phyloP scores from a whole-genome alignment of 179 eudicot genomes.

The Nepenthes alata region DNA sequence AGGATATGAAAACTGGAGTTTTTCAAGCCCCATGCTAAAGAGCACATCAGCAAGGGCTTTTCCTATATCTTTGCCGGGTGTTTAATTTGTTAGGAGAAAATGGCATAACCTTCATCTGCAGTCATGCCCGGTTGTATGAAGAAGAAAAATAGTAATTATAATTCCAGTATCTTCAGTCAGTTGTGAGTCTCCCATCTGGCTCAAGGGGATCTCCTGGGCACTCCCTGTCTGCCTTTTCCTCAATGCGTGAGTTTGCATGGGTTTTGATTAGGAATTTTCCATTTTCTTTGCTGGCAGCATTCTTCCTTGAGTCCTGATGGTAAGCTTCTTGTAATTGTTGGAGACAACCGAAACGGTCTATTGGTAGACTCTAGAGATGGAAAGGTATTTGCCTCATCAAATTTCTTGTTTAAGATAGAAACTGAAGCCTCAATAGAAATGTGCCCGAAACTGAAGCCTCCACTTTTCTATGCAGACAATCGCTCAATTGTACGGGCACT shows the following conservation, averaged over 20 bases:
- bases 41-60: not conserved
- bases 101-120: too few relatives aligned
- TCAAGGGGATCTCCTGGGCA: too few relatives aligned
- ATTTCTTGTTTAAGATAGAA: not conserved
- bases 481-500: conserved; percentile 27
- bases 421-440: not conserved
- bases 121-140: too few relatives aligned
- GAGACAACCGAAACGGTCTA: conserved; percentile 45
- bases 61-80: not conserved
- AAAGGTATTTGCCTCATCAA: conserved; percentile 25
- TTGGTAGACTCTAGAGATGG: conserved; percentile 44
- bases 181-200: too few relatives aligned
- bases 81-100: not conserved
- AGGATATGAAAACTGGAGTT: too few relatives aligned
- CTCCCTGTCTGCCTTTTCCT: too few relatives aligned
- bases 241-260: not conserved
- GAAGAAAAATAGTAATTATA: not conserved
- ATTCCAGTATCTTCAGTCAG: not conserved
- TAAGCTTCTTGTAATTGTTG: conserved; percentile 42
- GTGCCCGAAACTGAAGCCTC: not conserved
- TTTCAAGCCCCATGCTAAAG: too few relatives aligned
- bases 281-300: conserved; percentile 28
- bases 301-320: conserved; percentile 53
- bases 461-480: conserved; percentile 22
- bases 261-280: not conserved